A percentile compares a stretch with the other conserved stretches of the same genome.
Evolutionary conservation across 805 yeast species (phyloP).

Genomic region (Maudiozyma turicensis): DNA sequence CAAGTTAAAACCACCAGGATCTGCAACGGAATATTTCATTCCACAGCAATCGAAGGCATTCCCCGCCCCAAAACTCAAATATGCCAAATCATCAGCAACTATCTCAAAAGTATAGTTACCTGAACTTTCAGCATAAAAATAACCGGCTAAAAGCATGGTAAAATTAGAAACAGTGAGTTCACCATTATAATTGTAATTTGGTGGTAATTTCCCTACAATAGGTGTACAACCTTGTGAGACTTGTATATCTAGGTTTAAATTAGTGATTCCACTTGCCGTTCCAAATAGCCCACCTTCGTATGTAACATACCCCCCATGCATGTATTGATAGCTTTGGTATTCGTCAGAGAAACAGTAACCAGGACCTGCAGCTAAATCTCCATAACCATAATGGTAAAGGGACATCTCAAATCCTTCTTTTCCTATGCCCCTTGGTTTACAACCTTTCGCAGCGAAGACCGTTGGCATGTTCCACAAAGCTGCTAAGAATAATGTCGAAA

Average conservation of each 20-base stretch:
- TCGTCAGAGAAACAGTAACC: neutral
- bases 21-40: constrained; percentile 3
- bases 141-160: neutral
- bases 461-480: too few relatives aligned
- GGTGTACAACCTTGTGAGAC: neutral
- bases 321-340: neutral
- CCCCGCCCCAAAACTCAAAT: neutral
- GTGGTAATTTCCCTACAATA: neutral
- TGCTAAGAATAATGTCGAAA: too few relatives aligned
- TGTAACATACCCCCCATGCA: neutral
- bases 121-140: neutral
- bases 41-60: neutral
- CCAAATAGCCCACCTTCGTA: neutral
- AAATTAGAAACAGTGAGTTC: neutral
- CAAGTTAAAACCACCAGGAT: constrained; percentile 9
- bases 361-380: neutral
- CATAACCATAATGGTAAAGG: neutral
- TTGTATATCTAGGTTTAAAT: neutral
- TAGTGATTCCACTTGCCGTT: neutral
- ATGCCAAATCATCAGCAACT: neutral
- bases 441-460: neutral
- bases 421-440: neutral
- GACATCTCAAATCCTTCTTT: neutral
- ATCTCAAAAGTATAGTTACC: neutral
- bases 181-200: neutral